Evolutionary conservation across 1,284 basidiomycete species (phyloP), one percentile per base, ranked within the genome.

Genomic region (Fomitopsis schrenkii): DNA sequence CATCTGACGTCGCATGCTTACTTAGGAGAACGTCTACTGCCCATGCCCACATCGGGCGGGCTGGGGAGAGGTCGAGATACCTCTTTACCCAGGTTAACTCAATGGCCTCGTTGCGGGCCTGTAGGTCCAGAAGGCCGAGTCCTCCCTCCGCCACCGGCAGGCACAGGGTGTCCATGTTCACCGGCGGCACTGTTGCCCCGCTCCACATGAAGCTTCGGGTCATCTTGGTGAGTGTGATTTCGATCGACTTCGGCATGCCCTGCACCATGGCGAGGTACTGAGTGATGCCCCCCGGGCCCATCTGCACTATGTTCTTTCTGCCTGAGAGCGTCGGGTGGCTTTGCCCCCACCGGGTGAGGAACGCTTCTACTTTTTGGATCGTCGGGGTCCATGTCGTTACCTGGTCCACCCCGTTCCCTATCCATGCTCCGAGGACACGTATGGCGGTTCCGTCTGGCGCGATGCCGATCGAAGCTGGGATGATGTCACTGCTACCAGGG

Each of bases 391-490:
- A 76, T 2, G 63, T 64, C 0, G 52, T 52, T 0, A 22, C 44
- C 0, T 64, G 22, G n/a, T 66, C 28, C 0, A 63, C 30, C 44
- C 9, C 5, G 44, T 45, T 45, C 2, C 44, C 44, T 19, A 45
- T 45, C 44, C 44, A 45, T 8, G 70, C 69, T 0, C 76, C 74
- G 0, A 77, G 67, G 3, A 65, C 64, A 0, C 74, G 48, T 0
- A 67, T 63, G 0, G 67, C 36, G 3, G 67, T 64, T 0, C 70
- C 69, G 12, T 75, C 74, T 6, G 54, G 10, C 0, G 67, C 64
- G 0, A 75, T 66, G 5, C 57, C 22, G 0, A 71, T 63, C 0
- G 53, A 4, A 7, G 60, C 36, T 12, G 28, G 7, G 58, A 60
- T 46, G 48, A 8, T 5, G 22, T 46, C 40, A n/a, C 19, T 33